Conservation (phyloP, 768 basidiomycete genomes). For the Collybiopsis confluens region DNA sequence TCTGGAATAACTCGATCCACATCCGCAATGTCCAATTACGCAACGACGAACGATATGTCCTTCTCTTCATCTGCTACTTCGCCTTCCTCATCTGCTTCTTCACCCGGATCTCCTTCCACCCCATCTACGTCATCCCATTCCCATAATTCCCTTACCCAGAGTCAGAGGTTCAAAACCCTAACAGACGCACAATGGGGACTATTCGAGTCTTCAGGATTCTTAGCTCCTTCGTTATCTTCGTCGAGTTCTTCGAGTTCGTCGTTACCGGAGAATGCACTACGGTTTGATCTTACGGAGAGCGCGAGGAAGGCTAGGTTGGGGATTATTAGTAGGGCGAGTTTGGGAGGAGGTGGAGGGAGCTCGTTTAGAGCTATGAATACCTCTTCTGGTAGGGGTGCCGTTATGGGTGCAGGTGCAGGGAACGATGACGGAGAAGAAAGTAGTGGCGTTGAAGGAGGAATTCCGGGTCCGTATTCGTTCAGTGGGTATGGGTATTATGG, state of each 20-base stretch:
- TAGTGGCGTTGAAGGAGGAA: too few species aligned
- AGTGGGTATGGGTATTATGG: too few species aligned
- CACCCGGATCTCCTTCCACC: not conserved
- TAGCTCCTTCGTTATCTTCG: conserved; percentile 24
- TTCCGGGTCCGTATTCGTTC: too few species aligned
- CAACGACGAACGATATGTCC: not conserved
- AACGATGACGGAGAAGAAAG: not conserved
- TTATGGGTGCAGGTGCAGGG: not conserved
- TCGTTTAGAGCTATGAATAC: too few species aligned
- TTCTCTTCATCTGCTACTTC: too few species aligned
- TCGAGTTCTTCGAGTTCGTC: not conserved
- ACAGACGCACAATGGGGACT: conserved; percentile 91
- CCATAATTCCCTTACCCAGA: not conserved
- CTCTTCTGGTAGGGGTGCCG: too few species aligned
- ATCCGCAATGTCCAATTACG: not conserved
- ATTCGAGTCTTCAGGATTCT: conserved; percentile 84
- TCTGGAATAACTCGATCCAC: not conserved
- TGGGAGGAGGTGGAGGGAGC: too few species aligned
- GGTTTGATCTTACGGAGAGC: conserved; percentile 90
- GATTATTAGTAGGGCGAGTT: too few species aligned
- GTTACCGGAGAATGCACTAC: conserved; percentile 61
- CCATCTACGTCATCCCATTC: not conserved
- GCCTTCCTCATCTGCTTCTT: not conserved
- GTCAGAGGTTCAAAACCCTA: conserved; percentile 21
- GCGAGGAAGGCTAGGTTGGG: conserved; percentile 54